A percentile compares a stretch with the other conserved stretches of the same genome.
Evolutionary conservation across 306 rosid genomes (phyloP).

Genomic region (Erythrophleum fordii): DNA sequence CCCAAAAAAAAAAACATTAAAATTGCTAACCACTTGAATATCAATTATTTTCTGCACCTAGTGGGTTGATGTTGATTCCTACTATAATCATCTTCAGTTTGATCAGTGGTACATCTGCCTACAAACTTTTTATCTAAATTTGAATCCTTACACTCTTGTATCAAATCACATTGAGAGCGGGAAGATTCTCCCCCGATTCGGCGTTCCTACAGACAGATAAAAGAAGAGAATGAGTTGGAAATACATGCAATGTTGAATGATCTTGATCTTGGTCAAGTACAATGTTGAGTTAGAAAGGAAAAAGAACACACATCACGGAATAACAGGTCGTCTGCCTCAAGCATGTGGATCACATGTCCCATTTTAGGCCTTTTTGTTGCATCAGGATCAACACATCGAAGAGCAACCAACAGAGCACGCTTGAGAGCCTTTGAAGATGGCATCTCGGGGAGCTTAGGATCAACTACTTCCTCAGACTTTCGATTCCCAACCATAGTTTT

Average conservation of each 20-base stretch:
- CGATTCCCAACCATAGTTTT: constrained; percentile 87
- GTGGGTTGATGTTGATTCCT: constrained; percentile 55
- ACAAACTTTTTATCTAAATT: constrained; percentile 50
- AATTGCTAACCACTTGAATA: constrained; percentile 48
- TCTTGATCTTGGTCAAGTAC: constrained; percentile 2
- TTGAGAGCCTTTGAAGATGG: constrained; percentile 91
- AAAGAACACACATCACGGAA: constrained; percentile 66
- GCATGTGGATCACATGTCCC: constrained; percentile 98
- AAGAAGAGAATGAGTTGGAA: constrained; percentile 14
- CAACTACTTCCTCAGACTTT: constrained; percentile 86
- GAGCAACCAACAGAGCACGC: constrained; percentile 86
- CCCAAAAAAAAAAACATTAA: not conserved
- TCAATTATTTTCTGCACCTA: constrained; percentile 58
- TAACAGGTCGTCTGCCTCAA: constrained; percentile 87
- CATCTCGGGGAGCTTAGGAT: constrained; percentile 82
- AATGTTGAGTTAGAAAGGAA: not conserved
- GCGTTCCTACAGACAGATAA: constrained; percentile 60
- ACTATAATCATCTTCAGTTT: constrained; percentile 62
- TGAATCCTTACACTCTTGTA: constrained; percentile 48
- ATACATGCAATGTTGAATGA: constrained; percentile 19
- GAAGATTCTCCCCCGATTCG: constrained; percentile 56
- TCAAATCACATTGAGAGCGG: constrained; percentile 48
- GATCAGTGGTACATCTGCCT: constrained; percentile 62
- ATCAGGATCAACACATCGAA: constrained; percentile 97
- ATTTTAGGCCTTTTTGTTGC: constrained; percentile 92